phyloP scores from a whole-genome alignment of 495 filamentous ascomycete genomes.

The Talaromyces thailandensis region DNA sequence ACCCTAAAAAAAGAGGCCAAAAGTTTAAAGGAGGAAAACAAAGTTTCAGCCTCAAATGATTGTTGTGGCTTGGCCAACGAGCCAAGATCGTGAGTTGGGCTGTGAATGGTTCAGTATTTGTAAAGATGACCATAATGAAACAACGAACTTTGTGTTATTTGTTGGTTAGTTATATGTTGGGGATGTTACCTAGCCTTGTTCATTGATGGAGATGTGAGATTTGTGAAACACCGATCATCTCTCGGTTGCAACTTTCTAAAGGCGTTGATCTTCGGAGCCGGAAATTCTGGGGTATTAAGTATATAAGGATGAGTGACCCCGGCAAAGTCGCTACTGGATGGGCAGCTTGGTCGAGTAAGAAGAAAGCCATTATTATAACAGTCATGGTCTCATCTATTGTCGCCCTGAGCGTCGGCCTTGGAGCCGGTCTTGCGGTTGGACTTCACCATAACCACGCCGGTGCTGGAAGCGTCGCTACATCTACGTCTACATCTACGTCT shows the following conservation, averaged over 20 bases:
- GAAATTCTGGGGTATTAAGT: background rate
- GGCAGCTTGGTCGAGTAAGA: background rate
- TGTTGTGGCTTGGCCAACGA: background rate
- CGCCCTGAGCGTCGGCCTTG: background rate
- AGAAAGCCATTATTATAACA: background rate
- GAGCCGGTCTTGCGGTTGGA: background rate
- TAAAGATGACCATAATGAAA: background rate
- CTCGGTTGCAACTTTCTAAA: background rate
- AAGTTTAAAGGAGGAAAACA: background rate
- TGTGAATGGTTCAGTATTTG: background rate
- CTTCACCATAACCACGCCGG: background rate
- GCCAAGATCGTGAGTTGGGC: background rate
- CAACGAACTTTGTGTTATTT: background rate
- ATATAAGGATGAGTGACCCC: background rate
- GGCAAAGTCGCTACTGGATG: background rate
- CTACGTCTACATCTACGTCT: background rate
- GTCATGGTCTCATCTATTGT: background rate
- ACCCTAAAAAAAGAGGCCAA: too few relatives aligned
- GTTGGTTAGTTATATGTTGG: background rate
- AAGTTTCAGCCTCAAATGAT: background rate
- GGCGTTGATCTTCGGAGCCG: background rate
- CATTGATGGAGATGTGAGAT: background rate
- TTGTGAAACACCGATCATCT: background rate
- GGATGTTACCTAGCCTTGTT: background rate
- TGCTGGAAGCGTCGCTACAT: background rate